Evolutionary conservation across 2,329 filamentous ascomycete genomes (phyloP).

Genomic region (Colletotrichum cordylinicola): DNA sequence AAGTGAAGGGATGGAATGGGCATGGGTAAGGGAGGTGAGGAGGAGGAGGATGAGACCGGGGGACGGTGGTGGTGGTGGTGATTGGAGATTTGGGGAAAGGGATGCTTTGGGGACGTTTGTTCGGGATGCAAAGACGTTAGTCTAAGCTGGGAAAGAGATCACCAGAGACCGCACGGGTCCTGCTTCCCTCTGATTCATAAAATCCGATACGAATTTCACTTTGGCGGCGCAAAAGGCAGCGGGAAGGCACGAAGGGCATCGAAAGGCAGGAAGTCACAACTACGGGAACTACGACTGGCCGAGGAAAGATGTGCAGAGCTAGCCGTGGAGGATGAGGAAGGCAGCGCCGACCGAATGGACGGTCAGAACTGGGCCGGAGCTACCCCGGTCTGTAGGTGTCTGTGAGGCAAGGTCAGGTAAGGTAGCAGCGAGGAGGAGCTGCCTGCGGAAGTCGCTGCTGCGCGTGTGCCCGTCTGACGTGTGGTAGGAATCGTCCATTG

Average conservation of each 20-base stretch:
- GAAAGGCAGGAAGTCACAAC: not conserved
- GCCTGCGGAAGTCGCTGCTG: not conserved
- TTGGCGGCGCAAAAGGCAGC: not conserved
- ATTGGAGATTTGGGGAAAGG: not conserved
- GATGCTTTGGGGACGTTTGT: not conserved
- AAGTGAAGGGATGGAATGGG: not conserved
- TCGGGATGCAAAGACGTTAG: not conserved
- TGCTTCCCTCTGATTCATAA: not conserved
- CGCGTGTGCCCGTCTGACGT: not conserved
- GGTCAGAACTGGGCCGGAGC: not conserved
- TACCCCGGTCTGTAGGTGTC: not conserved
- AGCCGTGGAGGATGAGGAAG: not conserved
- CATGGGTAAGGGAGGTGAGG: not conserved
- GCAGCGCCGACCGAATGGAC: not conserved
- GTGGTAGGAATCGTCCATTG: not conserved
- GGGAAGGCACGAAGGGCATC: not conserved
- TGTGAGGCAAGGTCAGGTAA: not conserved
- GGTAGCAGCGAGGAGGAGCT: conserved; percentile 2
- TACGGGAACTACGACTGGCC: not conserved
- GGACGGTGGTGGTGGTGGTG: not conserved
- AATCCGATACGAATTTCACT: not conserved
- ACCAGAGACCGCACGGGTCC: not conserved
- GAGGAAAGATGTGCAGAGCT: not conserved
- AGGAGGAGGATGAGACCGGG: not conserved
- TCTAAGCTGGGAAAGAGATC: not conserved